phyloP scores from a whole-genome alignment of 2,329 filamentous ascomycete genomes.

The Aspergillus transmontanensis region DNA sequence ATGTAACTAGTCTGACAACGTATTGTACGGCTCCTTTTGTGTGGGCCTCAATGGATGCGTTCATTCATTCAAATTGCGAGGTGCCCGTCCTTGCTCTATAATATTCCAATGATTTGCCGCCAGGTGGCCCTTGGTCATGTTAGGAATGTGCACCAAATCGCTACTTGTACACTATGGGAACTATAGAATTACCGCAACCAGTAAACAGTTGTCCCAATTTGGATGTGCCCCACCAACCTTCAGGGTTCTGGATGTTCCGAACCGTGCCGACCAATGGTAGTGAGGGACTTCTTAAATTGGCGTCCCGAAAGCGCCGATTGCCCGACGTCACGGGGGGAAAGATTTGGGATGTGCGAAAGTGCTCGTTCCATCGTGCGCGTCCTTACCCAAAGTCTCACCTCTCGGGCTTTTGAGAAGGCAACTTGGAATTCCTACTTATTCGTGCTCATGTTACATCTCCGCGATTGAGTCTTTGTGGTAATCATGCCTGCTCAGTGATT shows the following conservation, averaged over 20 bases:
- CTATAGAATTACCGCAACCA: not conserved
- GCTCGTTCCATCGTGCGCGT: not conserved
- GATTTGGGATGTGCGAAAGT: conserved; percentile 17
- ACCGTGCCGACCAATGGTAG: conserved; percentile 29
- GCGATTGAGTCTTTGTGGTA: conserved; percentile 17
- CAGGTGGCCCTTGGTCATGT: not conserved
- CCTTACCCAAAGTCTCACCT: not conserved
- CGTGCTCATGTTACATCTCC: conserved; percentile 1
- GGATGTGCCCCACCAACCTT: conserved; percentile 17
- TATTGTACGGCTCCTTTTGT: conserved; percentile 14
- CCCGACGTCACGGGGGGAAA: conserved; percentile 30
- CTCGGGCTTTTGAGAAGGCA: not conserved
- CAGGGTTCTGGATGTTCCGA: conserved; percentile 23
- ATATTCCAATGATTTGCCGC: not conserved
- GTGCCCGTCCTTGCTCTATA: not conserved
- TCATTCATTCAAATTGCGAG: conserved; percentile 8
- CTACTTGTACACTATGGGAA: not conserved
- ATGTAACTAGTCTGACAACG: conserved; percentile 37
- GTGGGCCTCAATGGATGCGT: conserved; percentile 20
- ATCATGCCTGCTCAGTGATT: conserved; percentile 18
- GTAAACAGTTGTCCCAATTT: conserved; percentile 22
- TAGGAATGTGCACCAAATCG: not conserved
- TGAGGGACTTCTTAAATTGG: conserved; percentile 16
- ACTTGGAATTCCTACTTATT: not conserved
- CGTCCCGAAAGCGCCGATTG: conserved; percentile 35